Evolutionary conservation across 179 eudicot species (phyloP), one percentile per base, ranked within the genome.

Genomic region (Silene noctiflora): DNA sequence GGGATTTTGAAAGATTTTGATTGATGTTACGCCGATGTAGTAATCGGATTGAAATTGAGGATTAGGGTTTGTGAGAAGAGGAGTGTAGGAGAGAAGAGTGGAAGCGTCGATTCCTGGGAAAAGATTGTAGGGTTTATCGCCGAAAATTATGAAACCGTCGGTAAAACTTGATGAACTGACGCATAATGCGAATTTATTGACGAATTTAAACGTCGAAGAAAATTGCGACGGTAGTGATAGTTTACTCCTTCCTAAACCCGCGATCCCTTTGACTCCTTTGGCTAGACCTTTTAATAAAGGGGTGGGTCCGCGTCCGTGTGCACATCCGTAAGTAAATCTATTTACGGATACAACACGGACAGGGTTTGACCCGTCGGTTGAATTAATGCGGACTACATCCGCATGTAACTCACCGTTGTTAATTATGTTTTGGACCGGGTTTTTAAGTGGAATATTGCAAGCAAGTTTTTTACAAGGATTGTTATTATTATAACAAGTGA

Each of bases 121-220:
- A 20, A 87, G 56, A 20, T 77, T 85, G 71, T 89, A 89, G 2
- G 92, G 89, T 1, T 82, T 87, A 6, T 81, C 82, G 0, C 90
- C 88, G 13, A 89, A 76, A 25, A 87, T 83, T 1, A 80, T 44
- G 9, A 81, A 84, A 0, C 92, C 90, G 27, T 60, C 22, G n/a
- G 78, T 68, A 0, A 63, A 19, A 3, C 70, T 46, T 0, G 79
- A 51, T 3, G 85, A 83, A 0, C 88, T 35, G 0, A 87, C 79
- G 77, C 90, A 89, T 7, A 89, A 25, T 17, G 93, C 81, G 56
- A 89, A 89, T 59, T 78, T 83, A 35, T 65, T 20, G 16, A 53
- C 67, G 74, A 85, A 78, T 44, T 81, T 77, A 20, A 86, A 86
- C 0, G 48, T 59, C 0, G 75, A 16, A 6, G 87, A 76, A 16